Evolutionary conservation across 1,284 basidiomycete species (phyloP), one percentile per base, ranked within the genome.

Genomic region (Marasmius sp.): DNA sequence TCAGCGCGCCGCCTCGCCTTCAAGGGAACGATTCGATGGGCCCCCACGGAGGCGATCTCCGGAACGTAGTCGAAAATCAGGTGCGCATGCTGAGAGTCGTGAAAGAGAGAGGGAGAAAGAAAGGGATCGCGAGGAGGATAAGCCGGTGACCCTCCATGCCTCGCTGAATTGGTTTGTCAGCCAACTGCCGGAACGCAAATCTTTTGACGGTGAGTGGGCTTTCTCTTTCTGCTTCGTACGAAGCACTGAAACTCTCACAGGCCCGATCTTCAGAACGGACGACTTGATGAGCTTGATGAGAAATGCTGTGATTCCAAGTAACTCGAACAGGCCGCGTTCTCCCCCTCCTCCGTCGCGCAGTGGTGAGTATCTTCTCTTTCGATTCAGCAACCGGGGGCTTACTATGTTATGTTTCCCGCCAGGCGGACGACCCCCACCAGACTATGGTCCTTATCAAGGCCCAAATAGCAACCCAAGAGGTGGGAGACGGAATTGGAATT

Each of bases 211-310:
- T 95, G 63, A 67, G 88, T 82, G 16, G 27, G 6, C 16, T n/a
- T 16, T 47, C 16, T 47, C 45, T 47, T 37, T 38, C 5, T 27
- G 27, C 27, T 36, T 45, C 16, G 49, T 59, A 52, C 39, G 33
- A 7, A 33, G 34, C 14, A 57, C n/a, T 59, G 65, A 55, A 68
- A 52, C 58, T 45, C 58, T 38, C 52, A 65, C 65, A 94, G 93
- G 93, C 2, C 93, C 94, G 16, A 83, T 94, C 39, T 95, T 95
- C 79, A 83, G 91, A 59, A 89, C 91, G 2, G 93, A 95, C 55
- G 93, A 95, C 73, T 79, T 95, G 39, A 88, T 96, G 83, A 88
- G 88, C 64, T 71, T 94, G 22, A 87, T 94, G 72, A 81, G 86
- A 51, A 89, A 85, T 70, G 89, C 91, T 55, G 85, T 89, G 22